phyloP scores from a whole-genome alignment of 148 eudicot genomes.

The Salicornia ramosissima region DNA sequence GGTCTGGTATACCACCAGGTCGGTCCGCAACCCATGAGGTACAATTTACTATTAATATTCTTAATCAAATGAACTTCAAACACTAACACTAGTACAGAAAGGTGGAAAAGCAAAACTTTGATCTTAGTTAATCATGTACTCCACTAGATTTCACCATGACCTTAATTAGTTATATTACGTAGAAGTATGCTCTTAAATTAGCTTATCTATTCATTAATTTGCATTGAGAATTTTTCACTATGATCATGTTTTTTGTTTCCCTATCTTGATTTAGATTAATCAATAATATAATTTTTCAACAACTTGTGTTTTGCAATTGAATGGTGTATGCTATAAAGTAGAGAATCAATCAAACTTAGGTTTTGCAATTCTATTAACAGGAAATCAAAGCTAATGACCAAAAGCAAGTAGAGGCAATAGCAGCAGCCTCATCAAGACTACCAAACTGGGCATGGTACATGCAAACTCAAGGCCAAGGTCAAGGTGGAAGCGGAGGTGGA shows the following conservation, averaged over 20 bases:
- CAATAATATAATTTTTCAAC: background rate
- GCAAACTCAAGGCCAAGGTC: constrained; percentile 21
- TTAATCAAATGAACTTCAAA: background rate
- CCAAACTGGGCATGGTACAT: constrained; percentile 31
- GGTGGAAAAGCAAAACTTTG: too few species aligned
- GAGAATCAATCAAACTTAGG: background rate
- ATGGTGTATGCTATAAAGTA: background rate
- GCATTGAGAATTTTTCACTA: background rate
- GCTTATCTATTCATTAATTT: background rate
- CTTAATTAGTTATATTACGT: background rate
- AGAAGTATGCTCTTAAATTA: background rate
- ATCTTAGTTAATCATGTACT: too few species aligned
- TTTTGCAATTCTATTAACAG: constrained; percentile 13
- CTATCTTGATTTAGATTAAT: background rate
- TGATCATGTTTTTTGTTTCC: background rate
- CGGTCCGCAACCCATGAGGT: constrained; percentile 50
- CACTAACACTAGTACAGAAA: background rate
- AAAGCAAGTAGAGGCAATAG: constrained; percentile 16
- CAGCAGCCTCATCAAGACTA: constrained; percentile 19
- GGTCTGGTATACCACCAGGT: constrained; percentile 53
- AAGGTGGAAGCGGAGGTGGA: constrained; percentile 24
- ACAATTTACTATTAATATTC: background rate
- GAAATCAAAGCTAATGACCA: constrained; percentile 17
- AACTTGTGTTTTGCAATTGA: background rate
- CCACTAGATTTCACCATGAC: too few species aligned